Percentiles rank a stretch among this genome's conserved stretches.
Evolutionary conservation across 495 filamentous ascomycete genomes (phyloP).

Genomic region (Aeminium ludgeri): DNA sequence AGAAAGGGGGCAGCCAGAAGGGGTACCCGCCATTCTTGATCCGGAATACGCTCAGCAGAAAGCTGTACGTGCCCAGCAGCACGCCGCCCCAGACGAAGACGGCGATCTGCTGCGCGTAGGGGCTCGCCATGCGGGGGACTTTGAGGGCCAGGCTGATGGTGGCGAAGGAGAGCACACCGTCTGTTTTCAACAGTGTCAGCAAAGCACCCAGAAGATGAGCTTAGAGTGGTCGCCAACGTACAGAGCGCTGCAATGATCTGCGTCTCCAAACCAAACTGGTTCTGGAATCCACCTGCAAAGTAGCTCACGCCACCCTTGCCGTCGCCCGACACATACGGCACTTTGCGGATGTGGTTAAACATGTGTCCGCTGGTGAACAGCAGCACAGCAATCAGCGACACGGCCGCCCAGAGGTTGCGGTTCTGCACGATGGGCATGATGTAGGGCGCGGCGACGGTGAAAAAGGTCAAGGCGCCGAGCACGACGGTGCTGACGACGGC

Average conservation of each 20-base stretch:
- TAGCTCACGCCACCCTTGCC: slow-evolving; percentile 76
- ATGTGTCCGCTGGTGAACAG: slow-evolving; percentile 95
- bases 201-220: background rate
- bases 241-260: slow-evolving; percentile 92
- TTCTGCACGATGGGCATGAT: slow-evolving; percentile 75
- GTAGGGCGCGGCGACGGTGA: slow-evolving; percentile 65
- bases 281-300: slow-evolving; percentile 87
- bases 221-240: slow-evolving; percentile 34
- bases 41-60: slow-evolving; percentile 83
- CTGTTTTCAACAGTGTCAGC: slow-evolving; percentile 29
- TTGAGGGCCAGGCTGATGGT: slow-evolving; percentile 80
- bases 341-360: slow-evolving; percentile 97
- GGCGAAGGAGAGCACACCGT: slow-evolving; percentile 82
- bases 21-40: slow-evolving; percentile 91
- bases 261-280: slow-evolving; percentile 88
- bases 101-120: slow-evolving; percentile 60
- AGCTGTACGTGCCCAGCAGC: slow-evolving; percentile 74
- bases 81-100: slow-evolving; percentile 69
- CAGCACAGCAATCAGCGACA: slow-evolving; percentile 77
- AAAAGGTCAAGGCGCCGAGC: slow-evolving; percentile 47
- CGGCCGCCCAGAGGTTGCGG: slow-evolving; percentile 81
- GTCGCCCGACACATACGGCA: slow-evolving; percentile 84
- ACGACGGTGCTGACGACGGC: slow-evolving; percentile 46
- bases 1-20: slow-evolving; percentile 86
- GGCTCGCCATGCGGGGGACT: slow-evolving; percentile 69